These are phyloP conservation scores for Xylariaceae sp. DNA, from an alignment of 2,329 filamentous ascomycete species.

Conservation along the genomic window DNA sequence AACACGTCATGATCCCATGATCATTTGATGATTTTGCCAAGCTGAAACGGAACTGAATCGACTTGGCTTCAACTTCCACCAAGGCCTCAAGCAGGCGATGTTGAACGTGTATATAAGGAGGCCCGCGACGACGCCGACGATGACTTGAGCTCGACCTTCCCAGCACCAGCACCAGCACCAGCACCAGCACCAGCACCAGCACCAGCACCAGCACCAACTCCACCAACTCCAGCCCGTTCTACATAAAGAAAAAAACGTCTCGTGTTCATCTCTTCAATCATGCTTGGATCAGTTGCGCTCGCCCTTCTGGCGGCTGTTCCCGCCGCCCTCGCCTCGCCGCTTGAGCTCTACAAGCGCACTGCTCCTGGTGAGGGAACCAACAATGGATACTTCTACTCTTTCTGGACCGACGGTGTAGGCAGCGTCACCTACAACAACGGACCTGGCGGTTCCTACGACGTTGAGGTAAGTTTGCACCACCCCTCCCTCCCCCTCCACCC, in stretches of 20 bases:
- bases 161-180: neutral
- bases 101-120: neutral
- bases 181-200: slow-evolving; percentile 1
- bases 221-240: neutral
- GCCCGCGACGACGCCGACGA: neutral
- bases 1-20: neutral
- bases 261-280: slow-evolving; percentile 1
- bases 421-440: slow-evolving; percentile 51
- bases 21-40: neutral
- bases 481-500: neutral
- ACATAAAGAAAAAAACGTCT: neutral
- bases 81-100: too few relatives aligned
- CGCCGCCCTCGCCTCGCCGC: slow-evolving; percentile 17
- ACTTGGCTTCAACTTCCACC: neutral
- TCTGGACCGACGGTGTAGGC: slow-evolving; percentile 51
- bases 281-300: slow-evolving; percentile 16
- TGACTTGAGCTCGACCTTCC: neutral
- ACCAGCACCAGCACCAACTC: neutral
- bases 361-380: slow-evolving; percentile 43
- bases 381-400: slow-evolving; percentile 56
- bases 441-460: slow-evolving; percentile 43
- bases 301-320: slow-evolving; percentile 11
- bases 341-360: slow-evolving; percentile 32
- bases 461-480: slow-evolving; percentile 23
- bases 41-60: neutral